Percentiles rank a stretch among this genome's conserved stretches.
phyloP scores from a whole-genome alignment of 768 basidiomycete species.

The Sistotremastrum niveocremeum region DNA sequence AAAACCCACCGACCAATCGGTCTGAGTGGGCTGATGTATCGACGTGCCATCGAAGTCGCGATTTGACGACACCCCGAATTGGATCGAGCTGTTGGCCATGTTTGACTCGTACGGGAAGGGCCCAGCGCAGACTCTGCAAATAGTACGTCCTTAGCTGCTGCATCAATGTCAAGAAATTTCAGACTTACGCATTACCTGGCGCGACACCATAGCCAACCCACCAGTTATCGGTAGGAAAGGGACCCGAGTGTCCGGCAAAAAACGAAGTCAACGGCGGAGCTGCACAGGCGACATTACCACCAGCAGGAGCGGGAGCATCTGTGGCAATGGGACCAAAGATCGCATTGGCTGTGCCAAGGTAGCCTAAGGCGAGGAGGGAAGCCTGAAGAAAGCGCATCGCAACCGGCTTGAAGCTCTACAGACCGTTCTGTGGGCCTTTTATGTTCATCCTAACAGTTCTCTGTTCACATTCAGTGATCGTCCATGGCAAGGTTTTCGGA shows the following conservation, averaged over 20 bases:
- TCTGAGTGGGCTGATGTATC: constrained; percentile 19
- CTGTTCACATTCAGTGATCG: too few relatives aligned
- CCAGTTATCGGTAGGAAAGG: constrained; percentile 24
- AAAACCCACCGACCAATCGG: constrained; percentile 21
- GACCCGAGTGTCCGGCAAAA: constrained; percentile 21
- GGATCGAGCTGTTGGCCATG: constrained; percentile 14
- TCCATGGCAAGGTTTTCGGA: too few relatives aligned
- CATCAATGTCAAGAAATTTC: neutral
- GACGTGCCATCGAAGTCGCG: constrained; percentile 21
- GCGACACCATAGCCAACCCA: constrained; percentile 22
- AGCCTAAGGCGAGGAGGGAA: too few relatives aligned
- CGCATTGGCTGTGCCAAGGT: neutral
- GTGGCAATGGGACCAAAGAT: constrained; percentile 18
- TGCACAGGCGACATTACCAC: constrained; percentile 14
- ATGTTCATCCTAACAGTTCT: too few relatives aligned
- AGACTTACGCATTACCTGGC: constrained; percentile 13
- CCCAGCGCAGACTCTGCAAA: constrained; percentile 15
- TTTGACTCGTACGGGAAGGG: constrained; percentile 22
- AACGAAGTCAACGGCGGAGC: constrained; percentile 18
- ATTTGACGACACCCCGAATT: constrained; percentile 19
- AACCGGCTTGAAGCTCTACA: too few relatives aligned
- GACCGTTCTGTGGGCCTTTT: too few relatives aligned
- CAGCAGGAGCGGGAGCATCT: constrained; percentile 13
- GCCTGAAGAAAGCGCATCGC: too few relatives aligned
- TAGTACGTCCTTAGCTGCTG: neutral